These are phyloP conservation scores for Ogataea nitratoaversa DNA, from an alignment of 805 yeast species.

Conservation along the genomic window DNA sequence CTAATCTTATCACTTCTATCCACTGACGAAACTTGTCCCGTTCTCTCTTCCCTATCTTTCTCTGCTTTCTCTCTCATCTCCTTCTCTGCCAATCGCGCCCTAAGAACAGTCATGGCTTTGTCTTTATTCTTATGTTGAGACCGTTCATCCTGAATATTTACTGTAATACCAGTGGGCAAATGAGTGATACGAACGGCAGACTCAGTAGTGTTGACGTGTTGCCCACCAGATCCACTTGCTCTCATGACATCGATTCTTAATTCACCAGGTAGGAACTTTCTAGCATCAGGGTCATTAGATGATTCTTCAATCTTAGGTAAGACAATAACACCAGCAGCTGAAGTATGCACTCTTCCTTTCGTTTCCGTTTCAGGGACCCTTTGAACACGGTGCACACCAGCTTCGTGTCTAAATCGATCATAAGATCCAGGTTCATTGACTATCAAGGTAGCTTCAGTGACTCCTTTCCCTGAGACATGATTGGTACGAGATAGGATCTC, in stretches of 20 bases:
- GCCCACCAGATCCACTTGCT: conserved; percentile 97
- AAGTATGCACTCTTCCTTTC: conserved; percentile 92
- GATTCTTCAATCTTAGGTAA: conserved; percentile 71
- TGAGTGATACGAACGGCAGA: conserved; percentile 94
- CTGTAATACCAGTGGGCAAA: conserved; percentile 84
- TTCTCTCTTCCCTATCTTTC: conserved; percentile 61
- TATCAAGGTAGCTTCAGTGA: conserved; percentile 70
- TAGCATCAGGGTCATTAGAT: conserved; percentile 37
- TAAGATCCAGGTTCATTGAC: conserved; percentile 77
- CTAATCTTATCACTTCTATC: conserved; percentile 91
- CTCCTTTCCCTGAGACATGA: conserved; percentile 61
- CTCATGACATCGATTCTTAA: conserved; percentile 95
- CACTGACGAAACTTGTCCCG: conserved; percentile 81
- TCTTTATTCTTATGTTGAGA: conserved; percentile 95
- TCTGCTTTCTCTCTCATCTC: conserved; percentile 64
- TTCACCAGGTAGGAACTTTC: conserved; percentile 80
- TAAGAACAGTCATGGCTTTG: conserved; percentile 76
- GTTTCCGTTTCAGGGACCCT: conserved; percentile 90
- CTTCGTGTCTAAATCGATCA: conserved; percentile 70
- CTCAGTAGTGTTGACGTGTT: conserved; percentile 95
- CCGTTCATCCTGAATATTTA: conserved; percentile 89
- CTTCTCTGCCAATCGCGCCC: conserved; percentile 79
- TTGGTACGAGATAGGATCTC: conserved; percentile 53
- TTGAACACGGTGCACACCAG: conserved; percentile 96
- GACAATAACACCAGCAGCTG: conserved; percentile 94